Conservation (phyloP, 163 green algal genomes). For the Trebouxia gelatinosa region DNA sequence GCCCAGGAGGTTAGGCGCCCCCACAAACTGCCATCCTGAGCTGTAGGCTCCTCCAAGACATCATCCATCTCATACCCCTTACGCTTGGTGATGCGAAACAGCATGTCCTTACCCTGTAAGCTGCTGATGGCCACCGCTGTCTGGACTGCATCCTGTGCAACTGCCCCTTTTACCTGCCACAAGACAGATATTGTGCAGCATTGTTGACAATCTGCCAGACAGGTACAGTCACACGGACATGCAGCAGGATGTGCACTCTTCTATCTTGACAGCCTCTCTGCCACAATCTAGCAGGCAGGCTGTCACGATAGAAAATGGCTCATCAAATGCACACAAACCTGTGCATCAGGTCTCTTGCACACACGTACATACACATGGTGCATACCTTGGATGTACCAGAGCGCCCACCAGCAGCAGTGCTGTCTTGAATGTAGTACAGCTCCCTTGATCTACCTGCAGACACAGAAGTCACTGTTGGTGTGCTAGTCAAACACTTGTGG, state of each 20-base stretch:
- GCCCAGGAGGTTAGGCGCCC: background rate
- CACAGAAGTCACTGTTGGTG: too few species aligned
- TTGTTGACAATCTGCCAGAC: background rate
- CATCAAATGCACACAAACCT: background rate
- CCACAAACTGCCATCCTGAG: constrained; percentile 24
- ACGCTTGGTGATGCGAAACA: constrained; percentile 76
- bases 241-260: too few species aligned
- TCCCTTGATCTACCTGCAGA: constrained; percentile 47
- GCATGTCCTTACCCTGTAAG: constrained; percentile 58
- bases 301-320: background rate
- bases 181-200: background rate
- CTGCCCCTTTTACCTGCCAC: background rate
- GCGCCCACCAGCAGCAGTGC: background rate
- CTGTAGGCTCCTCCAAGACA: constrained; percentile 57
- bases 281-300: too few species aligned
- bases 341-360: background rate
- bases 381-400: background rate
- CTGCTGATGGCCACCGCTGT: constrained; percentile 34
- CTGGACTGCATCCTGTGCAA: background rate
- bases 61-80: constrained; percentile 68
- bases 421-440: constrained; percentile 70
- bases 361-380: background rate
- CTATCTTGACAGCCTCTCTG: too few species aligned
- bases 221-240: too few species aligned
- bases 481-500: background rate